phyloP scores from a whole-genome alignment of 2,329 filamentous ascomycete species.

The Fonsecaea pedrosoi region DNA sequence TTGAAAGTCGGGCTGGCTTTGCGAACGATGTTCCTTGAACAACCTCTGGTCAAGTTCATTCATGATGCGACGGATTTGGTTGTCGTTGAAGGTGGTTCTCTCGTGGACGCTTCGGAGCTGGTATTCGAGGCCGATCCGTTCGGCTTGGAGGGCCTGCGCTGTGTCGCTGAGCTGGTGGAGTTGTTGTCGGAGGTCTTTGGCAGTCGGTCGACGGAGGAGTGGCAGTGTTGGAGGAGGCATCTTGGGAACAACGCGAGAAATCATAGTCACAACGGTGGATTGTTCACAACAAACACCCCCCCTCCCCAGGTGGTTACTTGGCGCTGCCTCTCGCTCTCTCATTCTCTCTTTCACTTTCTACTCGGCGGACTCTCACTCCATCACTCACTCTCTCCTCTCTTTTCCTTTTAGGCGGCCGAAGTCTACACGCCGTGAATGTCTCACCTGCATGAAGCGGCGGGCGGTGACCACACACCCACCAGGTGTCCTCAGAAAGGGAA shows the following conservation, averaged over 20 bases:
- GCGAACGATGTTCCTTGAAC: constrained; percentile 14
- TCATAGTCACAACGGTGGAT: background rate
- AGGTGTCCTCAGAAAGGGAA: too few species aligned
- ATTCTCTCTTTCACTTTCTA: too few species aligned
- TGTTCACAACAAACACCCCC: too few species aligned
- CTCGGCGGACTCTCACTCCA: too few species aligned
- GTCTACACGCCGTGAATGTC: too few species aligned
- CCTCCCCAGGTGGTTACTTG: too few species aligned
- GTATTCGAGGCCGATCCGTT: constrained; percentile 8
- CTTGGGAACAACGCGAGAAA: constrained; percentile 1
- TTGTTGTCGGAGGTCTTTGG: constrained; percentile 22
- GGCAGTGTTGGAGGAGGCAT: constrained; percentile 5
- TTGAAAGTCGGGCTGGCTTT: constrained; percentile 22
- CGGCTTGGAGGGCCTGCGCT: constrained; percentile 2
- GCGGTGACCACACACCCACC: too few species aligned
- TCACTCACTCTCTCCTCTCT: too few species aligned
- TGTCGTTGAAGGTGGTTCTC: constrained; percentile 24
- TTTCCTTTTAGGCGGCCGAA: too few species aligned
- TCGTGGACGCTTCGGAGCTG: constrained; percentile 7
- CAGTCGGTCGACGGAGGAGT: background rate
- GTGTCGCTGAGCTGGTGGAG: constrained; percentile 8
- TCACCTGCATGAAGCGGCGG: too few species aligned
- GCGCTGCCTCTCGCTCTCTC: too few species aligned
- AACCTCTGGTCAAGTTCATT: constrained; percentile 14
- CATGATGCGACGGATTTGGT: constrained; percentile 25